These are phyloP conservation scores for Fagus crenata DNA, from an alignment of 306 rosid genomes.

Conservation along the genomic window DNA sequence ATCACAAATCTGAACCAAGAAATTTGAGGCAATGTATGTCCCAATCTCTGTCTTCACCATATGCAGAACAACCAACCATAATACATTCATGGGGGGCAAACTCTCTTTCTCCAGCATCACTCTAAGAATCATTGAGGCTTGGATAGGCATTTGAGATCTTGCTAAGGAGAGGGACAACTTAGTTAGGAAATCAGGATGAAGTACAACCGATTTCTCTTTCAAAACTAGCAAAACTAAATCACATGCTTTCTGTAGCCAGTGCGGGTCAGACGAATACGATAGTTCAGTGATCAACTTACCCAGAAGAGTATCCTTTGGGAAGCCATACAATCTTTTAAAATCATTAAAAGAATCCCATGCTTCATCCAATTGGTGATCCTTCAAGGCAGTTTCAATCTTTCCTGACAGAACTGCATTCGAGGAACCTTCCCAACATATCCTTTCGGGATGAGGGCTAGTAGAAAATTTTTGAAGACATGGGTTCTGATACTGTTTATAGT, in stretches of 20 bases:
- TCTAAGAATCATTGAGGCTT: constrained; percentile 53
- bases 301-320: constrained; percentile 53
- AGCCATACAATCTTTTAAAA: constrained; percentile 67
- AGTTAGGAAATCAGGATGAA: constrained; percentile 52
- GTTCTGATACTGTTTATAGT: constrained; percentile 16
- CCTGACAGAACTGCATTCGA: constrained; percentile 47
- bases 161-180: constrained; percentile 71
- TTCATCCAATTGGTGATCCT: constrained; percentile 52
- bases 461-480: constrained; percentile 29
- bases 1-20: constrained; percentile 60
- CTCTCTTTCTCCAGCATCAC: constrained; percentile 50
- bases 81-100: constrained; percentile 54
- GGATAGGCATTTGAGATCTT: constrained; percentile 65
- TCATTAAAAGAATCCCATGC: constrained; percentile 48
- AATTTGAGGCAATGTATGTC: constrained; percentile 63
- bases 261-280: constrained; percentile 58
- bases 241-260: constrained; percentile 56
- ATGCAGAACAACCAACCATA: constrained; percentile 61
- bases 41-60: constrained; percentile 72
- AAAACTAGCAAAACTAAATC: constrained; percentile 55
- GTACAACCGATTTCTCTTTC: constrained; percentile 48
- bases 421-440: constrained; percentile 74
- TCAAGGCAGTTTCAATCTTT: constrained; percentile 61
- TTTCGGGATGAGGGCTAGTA: constrained; percentile 34
- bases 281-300: constrained; percentile 57